Evolutionary conservation across 2,329 filamentous ascomycete species (phyloP).

Genomic region (Penicillium sp.): DNA sequence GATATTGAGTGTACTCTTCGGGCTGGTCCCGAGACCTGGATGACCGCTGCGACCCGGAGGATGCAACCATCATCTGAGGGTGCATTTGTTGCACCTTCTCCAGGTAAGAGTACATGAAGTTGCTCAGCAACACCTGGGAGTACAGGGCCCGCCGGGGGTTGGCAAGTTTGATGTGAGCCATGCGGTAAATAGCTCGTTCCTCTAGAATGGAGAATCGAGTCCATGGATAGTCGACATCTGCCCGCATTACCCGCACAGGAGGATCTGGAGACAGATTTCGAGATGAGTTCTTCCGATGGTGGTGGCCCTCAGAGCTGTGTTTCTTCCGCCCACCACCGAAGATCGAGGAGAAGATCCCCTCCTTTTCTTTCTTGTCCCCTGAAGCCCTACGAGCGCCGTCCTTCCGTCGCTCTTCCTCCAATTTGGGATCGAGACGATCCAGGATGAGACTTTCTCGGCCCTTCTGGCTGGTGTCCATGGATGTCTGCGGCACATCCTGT

Average conservation of each 20-base stretch:
- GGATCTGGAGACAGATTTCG: constrained; percentile 78
- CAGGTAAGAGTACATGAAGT: constrained; percentile 99
- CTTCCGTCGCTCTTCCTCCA: constrained; percentile 70
- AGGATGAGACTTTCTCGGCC: constrained; percentile 78
- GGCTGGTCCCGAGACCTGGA: constrained; percentile 40
- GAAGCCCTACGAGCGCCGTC: constrained; percentile 71
- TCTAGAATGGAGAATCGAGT: constrained; percentile 92
- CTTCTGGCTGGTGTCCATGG: constrained; percentile 65
- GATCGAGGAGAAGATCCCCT: constrained; percentile 87
- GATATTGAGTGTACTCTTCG: constrained; percentile 47
- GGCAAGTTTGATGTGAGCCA: constrained; percentile 98
- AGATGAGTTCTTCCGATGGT: constrained; percentile 69
- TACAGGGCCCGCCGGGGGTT: constrained; percentile 88
- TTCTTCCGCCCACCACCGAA: constrained; percentile 91
- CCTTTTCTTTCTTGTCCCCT: constrained; percentile 80
- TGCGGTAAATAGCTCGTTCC: constrained; percentile 94
- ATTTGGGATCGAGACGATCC: constrained; percentile 72
- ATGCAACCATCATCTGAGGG: constrained; percentile 87
- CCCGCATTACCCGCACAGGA: constrained; percentile 67
- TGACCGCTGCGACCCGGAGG: constrained; percentile 67
- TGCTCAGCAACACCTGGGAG: constrained; percentile 93
- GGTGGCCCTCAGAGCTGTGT: constrained; percentile 67
- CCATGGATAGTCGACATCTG: constrained; percentile 95
- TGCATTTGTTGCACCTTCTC: constrained; percentile 99
- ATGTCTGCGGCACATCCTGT: constrained; percentile 81